Conservation (phyloP, 1,284 basidiomycete species). For the Puccinia triticina region DNA sequence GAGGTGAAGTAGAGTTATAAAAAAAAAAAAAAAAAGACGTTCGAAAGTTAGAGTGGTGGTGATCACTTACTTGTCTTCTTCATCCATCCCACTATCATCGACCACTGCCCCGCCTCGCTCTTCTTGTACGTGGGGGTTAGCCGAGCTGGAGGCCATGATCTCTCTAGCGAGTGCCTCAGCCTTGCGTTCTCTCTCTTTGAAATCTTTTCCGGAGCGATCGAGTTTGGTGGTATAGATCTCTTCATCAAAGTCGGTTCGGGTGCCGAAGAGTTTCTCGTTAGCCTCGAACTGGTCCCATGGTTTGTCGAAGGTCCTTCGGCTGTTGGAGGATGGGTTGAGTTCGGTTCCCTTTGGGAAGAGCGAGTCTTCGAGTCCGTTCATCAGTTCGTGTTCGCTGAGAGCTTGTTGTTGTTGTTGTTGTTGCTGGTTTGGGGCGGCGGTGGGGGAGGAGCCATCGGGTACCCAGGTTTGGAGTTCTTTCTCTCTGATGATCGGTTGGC, state of each 20-base stretch:
- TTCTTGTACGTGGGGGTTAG: constrained; percentile 85
- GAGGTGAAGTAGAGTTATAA: constrained; percentile 36
- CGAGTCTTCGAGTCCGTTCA: constrained; percentile 51
- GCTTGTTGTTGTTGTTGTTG: too few species aligned
- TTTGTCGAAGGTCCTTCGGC: constrained; percentile 49
- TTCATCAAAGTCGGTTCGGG: constrained; percentile 89
- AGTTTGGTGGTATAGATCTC: constrained; percentile 93
- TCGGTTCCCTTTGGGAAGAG: constrained; percentile 54
- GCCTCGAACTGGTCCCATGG: constrained; percentile 95
- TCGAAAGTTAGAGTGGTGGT: constrained; percentile 8
- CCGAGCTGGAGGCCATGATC: constrained; percentile 68
- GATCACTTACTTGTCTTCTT: constrained; percentile 81
- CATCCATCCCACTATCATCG: constrained; percentile 73
- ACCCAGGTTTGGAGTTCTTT: constrained; percentile 85
- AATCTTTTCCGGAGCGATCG: constrained; percentile 80
- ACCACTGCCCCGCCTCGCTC: constrained; percentile 72
- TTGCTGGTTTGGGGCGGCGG: background rate
- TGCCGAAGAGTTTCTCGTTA: constrained; percentile 90
- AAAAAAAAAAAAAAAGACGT: background rate
- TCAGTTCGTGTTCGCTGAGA: constrained; percentile 9
- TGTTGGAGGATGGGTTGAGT: constrained; percentile 1
- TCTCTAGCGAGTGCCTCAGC: constrained; percentile 88
- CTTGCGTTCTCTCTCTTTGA: constrained; percentile 81
- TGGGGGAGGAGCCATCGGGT: constrained; percentile 53
- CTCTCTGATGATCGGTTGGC: constrained; percentile 65